Conservation (phyloP, 805 yeast species). For the Groenewaldozyma tartarivorans region DNA sequence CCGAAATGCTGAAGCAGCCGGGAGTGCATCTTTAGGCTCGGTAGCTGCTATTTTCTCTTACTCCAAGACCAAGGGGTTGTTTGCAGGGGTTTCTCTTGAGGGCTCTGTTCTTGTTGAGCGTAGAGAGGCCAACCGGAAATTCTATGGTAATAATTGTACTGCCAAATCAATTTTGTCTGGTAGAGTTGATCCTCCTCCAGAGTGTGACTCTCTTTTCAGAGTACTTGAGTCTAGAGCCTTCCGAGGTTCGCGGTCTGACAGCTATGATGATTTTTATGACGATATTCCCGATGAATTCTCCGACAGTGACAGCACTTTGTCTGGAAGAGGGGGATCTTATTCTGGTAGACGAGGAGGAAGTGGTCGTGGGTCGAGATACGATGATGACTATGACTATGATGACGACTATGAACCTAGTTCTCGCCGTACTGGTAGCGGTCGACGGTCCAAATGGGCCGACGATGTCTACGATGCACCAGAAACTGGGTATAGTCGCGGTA, state of each 20-base stretch:
- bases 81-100: conserved; percentile 95
- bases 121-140: conserved; percentile 92
- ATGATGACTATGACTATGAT: conserved; percentile 4
- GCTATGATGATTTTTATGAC: conserved; percentile 56
- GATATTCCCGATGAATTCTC: conserved; percentile 67
- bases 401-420: conserved; percentile 14
- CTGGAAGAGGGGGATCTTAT: conserved; percentile 13
- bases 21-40: conserved; percentile 76
- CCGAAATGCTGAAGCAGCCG: conserved; percentile 95
- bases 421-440: background rate
- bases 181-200: conserved; percentile 86
- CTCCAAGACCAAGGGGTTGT: conserved; percentile 91
- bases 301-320: conserved; percentile 28
- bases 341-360: conserved; percentile 11
- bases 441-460: background rate
- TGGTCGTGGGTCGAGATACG: too few relatives aligned
- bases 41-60: conserved; percentile 90
- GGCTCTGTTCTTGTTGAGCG: conserved; percentile 96
- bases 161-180: conserved; percentile 83
- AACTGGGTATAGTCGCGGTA: background rate
- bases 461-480: background rate
- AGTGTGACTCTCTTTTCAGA: conserved; percentile 77
- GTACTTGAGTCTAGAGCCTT: conserved; percentile 81
- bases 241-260: conserved; percentile 32
- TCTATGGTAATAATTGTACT: conserved; percentile 81